phyloP scores from a whole-genome alignment of 1,139 yeast species.

The Saccharomyces hybrid region DNA sequence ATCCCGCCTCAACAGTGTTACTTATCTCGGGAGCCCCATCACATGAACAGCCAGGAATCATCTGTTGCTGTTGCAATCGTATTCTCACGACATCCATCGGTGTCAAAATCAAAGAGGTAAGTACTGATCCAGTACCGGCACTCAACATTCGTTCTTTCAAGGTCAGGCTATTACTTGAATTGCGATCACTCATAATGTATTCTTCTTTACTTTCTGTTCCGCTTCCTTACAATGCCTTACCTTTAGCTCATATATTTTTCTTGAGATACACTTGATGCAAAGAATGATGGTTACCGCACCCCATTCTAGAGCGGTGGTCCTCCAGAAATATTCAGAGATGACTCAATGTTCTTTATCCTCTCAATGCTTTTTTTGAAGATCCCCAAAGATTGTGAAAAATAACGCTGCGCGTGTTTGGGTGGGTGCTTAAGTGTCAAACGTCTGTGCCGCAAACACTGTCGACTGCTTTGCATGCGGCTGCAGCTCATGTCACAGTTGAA shows the following conservation, averaged over 20 bases:
- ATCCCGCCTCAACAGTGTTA: slow-evolving; percentile 11
- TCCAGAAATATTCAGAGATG: not conserved
- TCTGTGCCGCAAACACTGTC: not conserved
- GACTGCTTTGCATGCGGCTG: not conserved
- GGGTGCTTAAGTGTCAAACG: not conserved
- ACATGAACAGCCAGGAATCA: slow-evolving; percentile 41
- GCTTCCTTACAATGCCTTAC: not conserved
- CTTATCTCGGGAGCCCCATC: slow-evolving; percentile 12
- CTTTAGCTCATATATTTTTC: not conserved
- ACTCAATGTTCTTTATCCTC: not conserved
- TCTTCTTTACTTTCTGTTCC: not conserved
- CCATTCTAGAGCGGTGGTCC: not conserved
- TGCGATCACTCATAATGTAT: not conserved
- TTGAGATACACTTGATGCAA: not conserved
- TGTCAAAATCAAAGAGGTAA: slow-evolving; percentile 79
- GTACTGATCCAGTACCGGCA: slow-evolving; percentile 84
- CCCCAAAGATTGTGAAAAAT: not conserved
- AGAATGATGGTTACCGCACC: not conserved
- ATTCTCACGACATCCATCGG: slow-evolving; percentile 93
- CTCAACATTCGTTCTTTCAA: slow-evolving; percentile 61
- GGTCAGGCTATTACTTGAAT: slow-evolving; percentile 11
- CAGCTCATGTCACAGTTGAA: not conserved
- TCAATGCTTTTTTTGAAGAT: not conserved
- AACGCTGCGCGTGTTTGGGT: slow-evolving; percentile 1
- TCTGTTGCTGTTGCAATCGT: slow-evolving; percentile 81